Evolutionary conservation across 1,284 basidiomycete species (phyloP).

Genomic region (Gomphus sp.): DNA sequence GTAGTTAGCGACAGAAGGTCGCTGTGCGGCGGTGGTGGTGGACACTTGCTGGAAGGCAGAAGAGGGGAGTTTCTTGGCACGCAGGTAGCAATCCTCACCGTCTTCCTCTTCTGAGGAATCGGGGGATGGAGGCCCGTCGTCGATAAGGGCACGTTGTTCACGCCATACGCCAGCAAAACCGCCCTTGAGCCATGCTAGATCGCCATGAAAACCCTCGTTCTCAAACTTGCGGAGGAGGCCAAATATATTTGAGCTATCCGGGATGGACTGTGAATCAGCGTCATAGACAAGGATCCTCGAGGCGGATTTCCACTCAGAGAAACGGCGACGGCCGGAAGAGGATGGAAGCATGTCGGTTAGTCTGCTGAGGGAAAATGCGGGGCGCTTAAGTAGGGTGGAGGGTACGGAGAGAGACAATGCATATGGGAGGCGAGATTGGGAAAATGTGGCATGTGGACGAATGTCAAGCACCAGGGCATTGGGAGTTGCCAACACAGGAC

Average conservation of each 20-base stretch:
- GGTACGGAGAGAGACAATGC: conserved; percentile 91
- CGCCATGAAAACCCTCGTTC: conserved; percentile 54
- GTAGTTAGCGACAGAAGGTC: conserved; percentile 13
- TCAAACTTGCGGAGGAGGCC: conserved; percentile 83
- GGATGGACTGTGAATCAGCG: conserved; percentile 53
- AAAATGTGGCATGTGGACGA: conserved; percentile 70
- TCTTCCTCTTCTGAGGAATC: conserved; percentile 49
- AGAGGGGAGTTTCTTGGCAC: conserved; percentile 21
- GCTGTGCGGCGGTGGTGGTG: conserved; percentile 16
- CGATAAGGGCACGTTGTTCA: conserved; percentile 44
- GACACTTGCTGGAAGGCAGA: conserved; percentile 24
- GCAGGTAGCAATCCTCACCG: conserved; percentile 18
- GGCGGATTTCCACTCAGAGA: conserved; percentile 48
- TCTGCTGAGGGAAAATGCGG: conserved; percentile 68
- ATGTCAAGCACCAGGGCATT: conserved; percentile 71
- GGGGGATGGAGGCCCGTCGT: conserved; percentile 33
- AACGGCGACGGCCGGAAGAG: conserved; percentile 43
- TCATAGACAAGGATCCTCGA: conserved; percentile 74
- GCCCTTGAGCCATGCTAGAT: conserved; percentile 70
- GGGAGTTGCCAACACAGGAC: conserved; percentile 26
- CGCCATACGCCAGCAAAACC: conserved; percentile 67
- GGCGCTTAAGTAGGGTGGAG: conserved; percentile 87
- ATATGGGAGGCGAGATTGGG: conserved; percentile 51
- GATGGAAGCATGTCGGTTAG: conserved; percentile 71
- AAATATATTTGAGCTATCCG: conserved; percentile 60